Base-by-base conservation (phyloP, 2,329 filamentous ascomycete genomes). In the Sporothrix dimorphospora region DNA sequence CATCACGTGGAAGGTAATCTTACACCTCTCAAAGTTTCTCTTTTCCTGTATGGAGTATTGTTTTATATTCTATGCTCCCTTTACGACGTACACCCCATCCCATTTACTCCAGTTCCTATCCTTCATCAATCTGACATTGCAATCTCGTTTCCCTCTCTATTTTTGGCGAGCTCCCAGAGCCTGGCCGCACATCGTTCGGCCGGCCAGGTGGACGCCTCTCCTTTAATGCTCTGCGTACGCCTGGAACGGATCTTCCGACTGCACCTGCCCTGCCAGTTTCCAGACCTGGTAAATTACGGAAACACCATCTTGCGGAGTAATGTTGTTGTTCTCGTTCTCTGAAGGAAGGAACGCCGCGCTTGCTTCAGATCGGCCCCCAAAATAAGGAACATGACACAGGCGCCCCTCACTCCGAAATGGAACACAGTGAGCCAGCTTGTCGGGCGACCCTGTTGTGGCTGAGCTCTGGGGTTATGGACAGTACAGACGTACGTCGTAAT, bases 291-390 rank as follows among this genome's bases (percentile, higher is more conserved):
- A 57, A 27, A 57, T 30, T 6, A 27, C 19, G 53, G 53, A 30
- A 57, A 51, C 21, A 9, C 49, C 9, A 51, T 19, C 19, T 47
- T 47, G 19, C 45, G 30, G 42, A 16, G 42, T 12, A 45, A 11
- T 11, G 42, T 45, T 45, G 16, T 45, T 9, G 9, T 45, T 45
- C n/a, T n/a, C n/a, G 42, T 45, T 45, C 42, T 45, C n/a, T 9
- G 11, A 45, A 45, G 21, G n/a, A 65, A 45, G 59, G 59, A 65
- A 4, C 21, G 21, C 42, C 42, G 63, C 40, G 63, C 42, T 47
- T 66, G 40, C 24, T 66, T 47, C 63, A 66, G 63, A 66, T 66
- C 12, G n/a, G 38, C 59, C 59, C 30, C 59, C 59, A 65, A 65
- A 45, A 16, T 30, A 27, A 11, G 42, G 49, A 66, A 49, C 42